Evolutionary conservation across 2,329 filamentous ascomycete species (phyloP).

Genomic region (Claviceps africana): DNA sequence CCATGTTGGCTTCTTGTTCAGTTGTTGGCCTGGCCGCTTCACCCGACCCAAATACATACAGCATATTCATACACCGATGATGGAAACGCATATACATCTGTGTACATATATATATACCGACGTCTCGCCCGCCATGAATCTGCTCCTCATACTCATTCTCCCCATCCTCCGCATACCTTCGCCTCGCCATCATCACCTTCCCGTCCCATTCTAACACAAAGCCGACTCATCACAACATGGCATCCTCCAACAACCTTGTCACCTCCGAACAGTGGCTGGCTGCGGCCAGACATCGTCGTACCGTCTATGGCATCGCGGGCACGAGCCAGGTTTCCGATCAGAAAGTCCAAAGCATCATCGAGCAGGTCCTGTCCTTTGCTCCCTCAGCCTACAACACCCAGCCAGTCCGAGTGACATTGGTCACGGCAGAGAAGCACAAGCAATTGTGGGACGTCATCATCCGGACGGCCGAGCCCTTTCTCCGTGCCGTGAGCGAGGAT

Average conservation of each 20-base stretch:
- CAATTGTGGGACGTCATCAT: slow-evolving; percentile 67
- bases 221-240: neutral
- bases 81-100: too few species aligned
- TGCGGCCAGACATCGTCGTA: slow-evolving; percentile 51
- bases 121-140: too few species aligned
- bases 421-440: slow-evolving; percentile 71
- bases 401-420: slow-evolving; percentile 61
- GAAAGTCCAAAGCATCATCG: slow-evolving; percentile 51
- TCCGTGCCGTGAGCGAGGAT: slow-evolving; percentile 20
- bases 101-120: too few species aligned
- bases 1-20: too few species aligned
- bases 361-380: slow-evolving; percentile 49
- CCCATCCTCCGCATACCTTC: neutral
- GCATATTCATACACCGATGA: too few species aligned
- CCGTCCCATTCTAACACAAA: too few species aligned
- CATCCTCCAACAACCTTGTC: neutral
- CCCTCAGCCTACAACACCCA: slow-evolving; percentile 85
- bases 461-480: slow-evolving; percentile 30
- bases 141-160: neutral
- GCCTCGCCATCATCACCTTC: neutral
- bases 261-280: slow-evolving; percentile 11
- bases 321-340: slow-evolving; percentile 35
- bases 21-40: too few species aligned
- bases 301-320: slow-evolving; percentile 54
- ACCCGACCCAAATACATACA: too few species aligned